phyloP scores from a whole-genome alignment of 805 yeast species.

The Isabelozyma rhagii region DNA sequence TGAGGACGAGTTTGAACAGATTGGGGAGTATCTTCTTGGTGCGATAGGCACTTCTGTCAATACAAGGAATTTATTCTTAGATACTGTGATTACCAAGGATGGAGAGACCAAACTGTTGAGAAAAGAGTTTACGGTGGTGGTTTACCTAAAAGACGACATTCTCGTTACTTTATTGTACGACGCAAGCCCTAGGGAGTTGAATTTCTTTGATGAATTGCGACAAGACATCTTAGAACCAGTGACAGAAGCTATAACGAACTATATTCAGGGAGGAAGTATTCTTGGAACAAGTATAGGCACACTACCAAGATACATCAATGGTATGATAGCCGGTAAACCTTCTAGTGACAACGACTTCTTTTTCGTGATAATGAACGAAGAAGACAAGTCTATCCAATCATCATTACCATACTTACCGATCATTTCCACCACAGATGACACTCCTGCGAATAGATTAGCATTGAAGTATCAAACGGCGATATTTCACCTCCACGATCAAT shows the following conservation, averaged over 20 bases:
- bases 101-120: slow-evolving; percentile 1
- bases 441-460: slow-evolving; percentile 3
- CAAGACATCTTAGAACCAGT: slow-evolving; percentile 13
- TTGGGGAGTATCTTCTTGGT: neutral
- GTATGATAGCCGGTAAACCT: slow-evolving; percentile 4
- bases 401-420: slow-evolving; percentile 36
- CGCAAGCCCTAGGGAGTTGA: slow-evolving; percentile 16
- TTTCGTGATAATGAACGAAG: slow-evolving; percentile 29
- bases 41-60: neutral
- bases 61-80: neutral
- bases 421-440: slow-evolving; percentile 5
- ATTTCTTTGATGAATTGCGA: slow-evolving; percentile 21
- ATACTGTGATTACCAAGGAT: neutral
- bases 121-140: slow-evolving; percentile 29
- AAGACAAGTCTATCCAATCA: slow-evolving; percentile 21
- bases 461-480: slow-evolving; percentile 23
- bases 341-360: slow-evolving; percentile 32
- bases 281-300: slow-evolving; percentile 28
- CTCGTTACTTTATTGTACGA: slow-evolving; percentile 27
- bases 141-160: slow-evolving; percentile 21
- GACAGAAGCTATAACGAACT: slow-evolving; percentile 18
- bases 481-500: slow-evolving; percentile 38
- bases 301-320: slow-evolving; percentile 19
- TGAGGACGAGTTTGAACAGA: neutral
- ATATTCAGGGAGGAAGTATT: slow-evolving; percentile 12